Conservation (phyloP, 2,329 filamentous ascomycete genomes). For the Rhynchosporium agropyri region DNA sequence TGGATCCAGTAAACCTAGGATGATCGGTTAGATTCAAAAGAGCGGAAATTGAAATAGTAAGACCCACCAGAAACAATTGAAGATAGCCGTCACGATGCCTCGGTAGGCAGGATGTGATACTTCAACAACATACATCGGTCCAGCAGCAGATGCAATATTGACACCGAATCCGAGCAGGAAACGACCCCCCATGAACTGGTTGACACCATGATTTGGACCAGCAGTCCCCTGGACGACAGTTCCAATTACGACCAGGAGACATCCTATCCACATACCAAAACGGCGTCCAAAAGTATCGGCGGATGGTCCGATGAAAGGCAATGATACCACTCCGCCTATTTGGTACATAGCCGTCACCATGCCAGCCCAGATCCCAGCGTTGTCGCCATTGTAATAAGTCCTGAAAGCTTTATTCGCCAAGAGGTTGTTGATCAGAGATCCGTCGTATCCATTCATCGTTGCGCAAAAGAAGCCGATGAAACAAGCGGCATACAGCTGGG, state of each 20-base stretch:
- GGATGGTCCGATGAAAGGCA: conserved; percentile 51
- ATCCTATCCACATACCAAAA: conserved; percentile 51
- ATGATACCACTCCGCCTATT: conserved; percentile 52
- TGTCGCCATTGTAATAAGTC: conserved; percentile 46
- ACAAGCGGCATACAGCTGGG: conserved; percentile 50
- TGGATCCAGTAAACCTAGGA: conserved; percentile 52
- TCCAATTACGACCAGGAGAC: conserved; percentile 49
- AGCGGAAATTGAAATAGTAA: conserved; percentile 37
- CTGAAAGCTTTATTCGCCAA: conserved; percentile 48
- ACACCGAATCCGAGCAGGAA: conserved; percentile 64
- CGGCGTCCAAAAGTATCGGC: conserved; percentile 53
- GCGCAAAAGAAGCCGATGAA: conserved; percentile 53
- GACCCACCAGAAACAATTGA: conserved; percentile 39
- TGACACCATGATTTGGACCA: conserved; percentile 40
- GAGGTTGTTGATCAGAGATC: conserved; percentile 53
- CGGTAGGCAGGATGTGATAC: conserved; percentile 51
- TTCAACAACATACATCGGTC: conserved; percentile 53
- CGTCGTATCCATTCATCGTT: conserved; percentile 57
- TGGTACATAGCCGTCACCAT: conserved; percentile 56
- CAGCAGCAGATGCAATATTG: conserved; percentile 50
- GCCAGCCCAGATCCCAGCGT: conserved; percentile 52
- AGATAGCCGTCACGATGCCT: conserved; percentile 45
- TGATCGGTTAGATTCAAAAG: conserved; percentile 21
- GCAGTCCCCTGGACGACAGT: conserved; percentile 50
- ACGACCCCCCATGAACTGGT: conserved; percentile 57